A percentile compares a stretch with the other conserved stretches of the same genome.
phyloP scores from a whole-genome alignment of 2,329 filamentous ascomycete genomes.

The Aspergillus clavatus region DNA sequence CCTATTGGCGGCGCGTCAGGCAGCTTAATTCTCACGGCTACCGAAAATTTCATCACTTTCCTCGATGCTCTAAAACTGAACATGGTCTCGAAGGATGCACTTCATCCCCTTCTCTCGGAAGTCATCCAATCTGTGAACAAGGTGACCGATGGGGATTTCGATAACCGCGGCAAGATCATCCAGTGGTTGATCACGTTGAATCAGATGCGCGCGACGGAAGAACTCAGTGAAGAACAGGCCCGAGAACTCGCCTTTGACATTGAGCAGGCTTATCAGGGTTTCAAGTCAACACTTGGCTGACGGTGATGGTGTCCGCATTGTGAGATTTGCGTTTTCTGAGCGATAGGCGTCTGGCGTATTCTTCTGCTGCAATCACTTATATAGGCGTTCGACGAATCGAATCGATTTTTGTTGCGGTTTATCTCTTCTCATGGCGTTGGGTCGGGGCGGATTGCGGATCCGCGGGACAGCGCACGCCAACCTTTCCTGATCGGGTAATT shows the following conservation, averaged over 20 bases:
- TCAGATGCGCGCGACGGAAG: slow-evolving; percentile 94
- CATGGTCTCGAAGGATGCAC: slow-evolving; percentile 85
- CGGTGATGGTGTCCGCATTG: not conserved
- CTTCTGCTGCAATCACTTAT: slow-evolving; percentile 2
- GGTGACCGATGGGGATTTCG: slow-evolving; percentile 91
- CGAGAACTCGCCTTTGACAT: slow-evolving; percentile 90
- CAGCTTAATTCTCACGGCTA: slow-evolving; percentile 77
- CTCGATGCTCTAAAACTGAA: slow-evolving; percentile 91
- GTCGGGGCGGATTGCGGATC: slow-evolving; percentile 16
- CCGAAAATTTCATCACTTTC: slow-evolving; percentile 98
- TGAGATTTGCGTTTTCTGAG: not conserved
- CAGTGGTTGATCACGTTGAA: slow-evolving; percentile 97
- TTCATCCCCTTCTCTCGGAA: slow-evolving; percentile 92
- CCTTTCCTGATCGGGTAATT: slow-evolving; percentile 31
- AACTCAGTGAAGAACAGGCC: slow-evolving; percentile 79
- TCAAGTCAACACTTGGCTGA: slow-evolving; percentile 70
- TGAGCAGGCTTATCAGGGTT: slow-evolving; percentile 88
- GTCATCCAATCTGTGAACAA: slow-evolving; percentile 97
- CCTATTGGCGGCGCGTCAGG: slow-evolving; percentile 46
- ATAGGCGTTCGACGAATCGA: too few relatives aligned
- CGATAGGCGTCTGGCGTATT: slow-evolving; percentile 14
- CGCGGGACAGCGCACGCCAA: slow-evolving; percentile 23
- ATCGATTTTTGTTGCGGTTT: not conserved
- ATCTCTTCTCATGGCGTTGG: slow-evolving; percentile 10
- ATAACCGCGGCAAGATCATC: slow-evolving; percentile 93